A percentile compares a stretch with the other conserved stretches of the same genome.
Evolutionary conservation across 1,139 yeast genomes (phyloP).

Genomic region (Yamadazyma sp.): DNA sequence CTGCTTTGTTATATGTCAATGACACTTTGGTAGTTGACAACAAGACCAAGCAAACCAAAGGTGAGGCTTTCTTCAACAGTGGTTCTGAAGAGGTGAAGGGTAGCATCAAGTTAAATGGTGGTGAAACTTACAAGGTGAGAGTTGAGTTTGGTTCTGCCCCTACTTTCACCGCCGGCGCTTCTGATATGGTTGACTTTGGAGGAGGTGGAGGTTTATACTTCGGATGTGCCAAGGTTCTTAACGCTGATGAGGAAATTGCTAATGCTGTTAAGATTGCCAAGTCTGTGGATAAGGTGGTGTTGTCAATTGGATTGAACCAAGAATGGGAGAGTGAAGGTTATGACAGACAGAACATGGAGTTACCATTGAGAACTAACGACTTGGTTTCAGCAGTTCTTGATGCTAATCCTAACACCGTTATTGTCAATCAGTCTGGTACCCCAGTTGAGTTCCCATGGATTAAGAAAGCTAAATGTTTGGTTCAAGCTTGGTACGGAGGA

Average conservation of each 20-base stretch:
- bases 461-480: slow-evolving; percentile 41
- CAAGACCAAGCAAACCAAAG: slow-evolving; percentile 49
- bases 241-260: slow-evolving; percentile 22
- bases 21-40: slow-evolving; percentile 56
- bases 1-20: slow-evolving; percentile 51
- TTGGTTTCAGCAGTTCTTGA: slow-evolving; percentile 45
- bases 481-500: slow-evolving; percentile 52
- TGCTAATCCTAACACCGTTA: slow-evolving; percentile 51
- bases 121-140: slow-evolving; percentile 38
- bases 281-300: slow-evolving; percentile 36
- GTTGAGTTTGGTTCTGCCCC: slow-evolving; percentile 55
- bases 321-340: slow-evolving; percentile 38
- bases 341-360: slow-evolving; percentile 29
- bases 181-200: slow-evolving; percentile 19
- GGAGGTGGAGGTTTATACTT: slow-evolving; percentile 32
- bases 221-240: slow-evolving; percentile 24
- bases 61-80: slow-evolving; percentile 43
- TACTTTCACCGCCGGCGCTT: slow-evolving; percentile 31
- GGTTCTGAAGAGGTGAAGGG: slow-evolving; percentile 52
- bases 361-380: slow-evolving; percentile 50
- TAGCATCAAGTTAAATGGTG: slow-evolving; percentile 36
- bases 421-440: slow-evolving; percentile 63
- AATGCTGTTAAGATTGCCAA: slow-evolving; percentile 28
- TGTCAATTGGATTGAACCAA: slow-evolving; percentile 39
- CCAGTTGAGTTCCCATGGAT: slow-evolving; percentile 64